Base-by-base conservation (phyloP, 768 basidiomycete genomes). In the Pluteus cervinus region DNA sequence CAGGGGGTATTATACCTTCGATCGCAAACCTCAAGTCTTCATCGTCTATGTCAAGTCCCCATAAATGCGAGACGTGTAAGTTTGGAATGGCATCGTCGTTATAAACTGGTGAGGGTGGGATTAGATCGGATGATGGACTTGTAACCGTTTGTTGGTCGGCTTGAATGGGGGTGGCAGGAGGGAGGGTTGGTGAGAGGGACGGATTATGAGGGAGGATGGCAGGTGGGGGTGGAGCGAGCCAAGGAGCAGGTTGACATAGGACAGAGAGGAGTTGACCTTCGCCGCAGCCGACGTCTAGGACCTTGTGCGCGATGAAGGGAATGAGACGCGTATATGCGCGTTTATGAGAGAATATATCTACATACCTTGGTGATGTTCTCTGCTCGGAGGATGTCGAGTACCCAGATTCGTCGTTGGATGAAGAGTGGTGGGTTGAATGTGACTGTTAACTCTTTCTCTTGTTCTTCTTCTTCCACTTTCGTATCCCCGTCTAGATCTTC, bases 231-330 rank as follows among this genome's bases (percentile, higher is more conserved):
- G 75, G 54, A 29, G 63, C 45, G 17, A 81, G 71, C 75, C 83
- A 84, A 1, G 81, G 79, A 1, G 88, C 77, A 0, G 89, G 82
- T 50, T 85, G 79, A 45, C 75, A 75, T 8, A 93, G 75, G 7
- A 78, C 71, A 0, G 66, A 55, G 10, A 92, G 73, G 6, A 92
- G 68, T 25, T 78, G 66, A 15, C 89, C 89, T 57, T 86, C 79
- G 26, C 89, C 89, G 48, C 89, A 93, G 4, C 89, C 89, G 18
- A 89, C 65, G 49, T 93, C 89, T 33, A 90, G 63, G 5, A 91
- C 68, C 86, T 89, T 39, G 42, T 33, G 24, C 17, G 43, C 1
- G n/a, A n/a, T n/a, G n/a, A n/a, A n/a, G n/a, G n/a, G n/a, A n/a
- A n/a, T n/a, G n/a, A n/a, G n/a, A n/a, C n/a, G n/a, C n/a, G n/a